phyloP scores from a whole-genome alignment of 2,329 filamentous ascomycete genomes.

The Chaetomium strumarium region DNA sequence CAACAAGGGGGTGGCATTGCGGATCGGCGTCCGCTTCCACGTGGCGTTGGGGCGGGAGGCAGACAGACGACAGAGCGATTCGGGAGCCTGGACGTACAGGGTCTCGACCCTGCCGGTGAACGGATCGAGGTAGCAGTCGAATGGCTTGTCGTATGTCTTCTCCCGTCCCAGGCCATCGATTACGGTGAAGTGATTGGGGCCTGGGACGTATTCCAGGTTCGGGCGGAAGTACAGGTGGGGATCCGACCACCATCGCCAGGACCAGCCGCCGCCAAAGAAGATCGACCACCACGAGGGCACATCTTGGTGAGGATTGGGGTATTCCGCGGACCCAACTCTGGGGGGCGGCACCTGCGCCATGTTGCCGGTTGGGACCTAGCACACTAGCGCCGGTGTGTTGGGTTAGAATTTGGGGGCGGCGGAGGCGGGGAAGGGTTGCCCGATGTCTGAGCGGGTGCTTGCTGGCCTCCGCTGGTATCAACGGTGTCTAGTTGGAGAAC shows the following conservation, averaged over 20 bases:
- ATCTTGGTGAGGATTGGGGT: constrained; percentile 1
- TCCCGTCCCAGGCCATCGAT: constrained; percentile 5
- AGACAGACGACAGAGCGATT: constrained; percentile 1
- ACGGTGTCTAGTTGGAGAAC: no score
- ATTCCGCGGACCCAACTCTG: background rate
- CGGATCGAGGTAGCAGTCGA: constrained; percentile 10
- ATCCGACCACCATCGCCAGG: constrained; percentile 4
- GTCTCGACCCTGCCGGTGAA: constrained; percentile 5
- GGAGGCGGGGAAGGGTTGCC: no score
- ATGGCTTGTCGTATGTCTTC: constrained; percentile 4
- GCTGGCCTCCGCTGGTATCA: no score
- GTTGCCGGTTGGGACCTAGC: background rate
- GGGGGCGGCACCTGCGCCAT: background rate
- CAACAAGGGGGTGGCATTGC: constrained; percentile 3
- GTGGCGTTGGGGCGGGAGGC: background rate
- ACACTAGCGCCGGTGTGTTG: no score
- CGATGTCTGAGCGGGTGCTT: no score
- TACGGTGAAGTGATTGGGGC: background rate
- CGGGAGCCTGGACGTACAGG: constrained; percentile 11
- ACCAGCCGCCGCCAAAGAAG: constrained; percentile 3
- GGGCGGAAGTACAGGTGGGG: constrained; percentile 9
- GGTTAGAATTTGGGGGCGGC: no score
- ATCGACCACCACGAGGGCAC: constrained; percentile 7
- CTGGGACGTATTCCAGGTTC: constrained; percentile 2
- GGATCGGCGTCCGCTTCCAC: constrained; percentile 11